Evolutionary conservation across 2,329 filamentous ascomycete genomes (phyloP).

Genomic region (Cordyceps tenuipes): DNA sequence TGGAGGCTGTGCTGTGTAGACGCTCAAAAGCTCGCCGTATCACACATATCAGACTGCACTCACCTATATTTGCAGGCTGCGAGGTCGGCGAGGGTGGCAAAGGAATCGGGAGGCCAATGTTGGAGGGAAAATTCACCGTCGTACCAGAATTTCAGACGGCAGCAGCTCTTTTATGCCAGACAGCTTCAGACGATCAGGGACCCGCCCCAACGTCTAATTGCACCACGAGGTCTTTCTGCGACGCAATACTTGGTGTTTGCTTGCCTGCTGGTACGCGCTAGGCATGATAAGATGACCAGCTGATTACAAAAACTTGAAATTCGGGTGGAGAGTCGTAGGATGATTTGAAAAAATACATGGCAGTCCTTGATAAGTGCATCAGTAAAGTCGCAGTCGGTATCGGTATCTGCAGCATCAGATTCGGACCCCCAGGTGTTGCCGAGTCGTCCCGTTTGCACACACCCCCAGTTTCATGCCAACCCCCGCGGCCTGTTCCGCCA

Average conservation of each 20-base stretch:
- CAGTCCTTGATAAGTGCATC: background rate
- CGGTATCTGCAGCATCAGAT: background rate
- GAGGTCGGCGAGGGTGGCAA: background rate
- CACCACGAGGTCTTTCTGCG: constrained; percentile 6
- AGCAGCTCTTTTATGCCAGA: background rate
- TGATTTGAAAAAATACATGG: background rate
- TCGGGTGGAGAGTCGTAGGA: background rate
- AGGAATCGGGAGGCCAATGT: background rate
- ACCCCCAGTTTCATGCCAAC: background rate
- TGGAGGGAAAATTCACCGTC: background rate
- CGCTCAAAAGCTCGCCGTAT: background rate
- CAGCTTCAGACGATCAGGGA: background rate
- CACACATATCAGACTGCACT: background rate
- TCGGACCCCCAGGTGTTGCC: background rate
- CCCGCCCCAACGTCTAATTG: background rate
- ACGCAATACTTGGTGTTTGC: background rate
- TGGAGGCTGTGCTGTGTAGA: background rate
- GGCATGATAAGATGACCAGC: background rate
- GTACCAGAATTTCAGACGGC: background rate
- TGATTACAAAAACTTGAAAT: background rate
- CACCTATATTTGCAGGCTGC: background rate
- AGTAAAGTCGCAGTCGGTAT: background rate
- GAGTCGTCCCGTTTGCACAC: background rate
- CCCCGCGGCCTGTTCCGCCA: background rate
- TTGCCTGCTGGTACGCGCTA: background rate